Percentiles rank a stretch among this genome's conserved stretches.
These are phyloP conservation scores for Mycena olivaceomarginata DNA, from an alignment of 768 basidiomycete genomes.

Conservation along the genomic window DNA sequence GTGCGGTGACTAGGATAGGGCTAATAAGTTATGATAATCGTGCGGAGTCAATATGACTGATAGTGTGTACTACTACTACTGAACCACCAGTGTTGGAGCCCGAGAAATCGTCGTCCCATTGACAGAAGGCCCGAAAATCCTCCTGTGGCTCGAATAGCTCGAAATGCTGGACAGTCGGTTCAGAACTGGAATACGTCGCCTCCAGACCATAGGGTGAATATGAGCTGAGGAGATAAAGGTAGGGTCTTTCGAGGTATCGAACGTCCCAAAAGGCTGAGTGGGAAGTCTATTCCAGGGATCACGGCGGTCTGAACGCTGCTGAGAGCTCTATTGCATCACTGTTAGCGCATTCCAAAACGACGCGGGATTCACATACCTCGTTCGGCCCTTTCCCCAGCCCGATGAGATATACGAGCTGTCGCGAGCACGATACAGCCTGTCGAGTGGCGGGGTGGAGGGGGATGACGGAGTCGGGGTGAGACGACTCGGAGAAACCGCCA, in stretches of 20 bases:
- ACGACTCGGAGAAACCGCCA: background rate
- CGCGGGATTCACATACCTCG: background rate
- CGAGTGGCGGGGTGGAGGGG: background rate
- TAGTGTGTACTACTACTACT: background rate
- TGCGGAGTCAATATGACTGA: background rate
- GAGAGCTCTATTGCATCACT: background rate
- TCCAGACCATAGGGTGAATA: background rate
- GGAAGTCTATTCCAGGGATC: conserved; percentile 4
- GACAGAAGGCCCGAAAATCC: conserved; percentile 25
- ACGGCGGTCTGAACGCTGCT: conserved; percentile 22
- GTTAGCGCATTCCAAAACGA: background rate
- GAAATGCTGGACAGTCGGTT: no score
- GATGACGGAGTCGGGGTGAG: conserved; percentile 1
- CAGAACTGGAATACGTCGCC: background rate
- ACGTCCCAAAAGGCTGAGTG: conserved; percentile 13
- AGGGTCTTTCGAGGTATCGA: background rate
- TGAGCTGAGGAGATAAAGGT: background rate
- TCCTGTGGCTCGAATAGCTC: background rate
- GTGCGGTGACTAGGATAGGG: background rate
- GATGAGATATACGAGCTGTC: background rate
- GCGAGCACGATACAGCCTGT: background rate
- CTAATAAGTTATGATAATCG: background rate
- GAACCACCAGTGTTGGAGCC: background rate
- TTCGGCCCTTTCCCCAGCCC: background rate
- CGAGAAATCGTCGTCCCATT: conserved; percentile 37